A percentile compares a stretch with the other conserved stretches of the same genome.
phyloP scores from a whole-genome alignment of 495 filamentous ascomycete species.

The Penicillium odoratum region DNA sequence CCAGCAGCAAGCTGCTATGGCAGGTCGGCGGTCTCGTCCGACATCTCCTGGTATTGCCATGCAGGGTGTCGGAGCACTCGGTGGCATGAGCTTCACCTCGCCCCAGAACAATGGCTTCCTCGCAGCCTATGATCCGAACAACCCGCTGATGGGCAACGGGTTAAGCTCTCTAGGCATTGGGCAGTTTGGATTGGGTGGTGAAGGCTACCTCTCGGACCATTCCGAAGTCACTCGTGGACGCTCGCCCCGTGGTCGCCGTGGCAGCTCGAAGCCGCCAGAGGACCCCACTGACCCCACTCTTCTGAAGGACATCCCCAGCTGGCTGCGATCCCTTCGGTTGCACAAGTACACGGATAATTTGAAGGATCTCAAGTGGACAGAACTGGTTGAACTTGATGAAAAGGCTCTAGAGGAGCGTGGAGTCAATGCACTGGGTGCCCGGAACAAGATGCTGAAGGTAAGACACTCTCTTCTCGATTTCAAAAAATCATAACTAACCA shows the following conservation, averaged over 20 bases:
- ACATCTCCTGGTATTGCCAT: conserved; percentile 88
- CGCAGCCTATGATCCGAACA: conserved; percentile 77
- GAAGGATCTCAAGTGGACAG: conserved; percentile 96
- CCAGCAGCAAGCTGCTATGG: conserved; percentile 76
- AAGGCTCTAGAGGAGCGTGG: conserved; percentile 90
- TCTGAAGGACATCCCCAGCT: conserved; percentile 92
- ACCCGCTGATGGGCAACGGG: conserved; percentile 72
- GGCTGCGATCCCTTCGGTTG: conserved; percentile 90
- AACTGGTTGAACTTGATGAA: conserved; percentile 88
- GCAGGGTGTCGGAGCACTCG: conserved; percentile 61
- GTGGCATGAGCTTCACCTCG: conserved; percentile 74
- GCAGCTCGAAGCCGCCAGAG: conserved; percentile 96
- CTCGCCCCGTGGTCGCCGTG: conserved; percentile 87
- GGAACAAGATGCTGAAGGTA: conserved; percentile 98
- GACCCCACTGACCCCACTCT: conserved; percentile 91
- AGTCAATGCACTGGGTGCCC: conserved; percentile 90
- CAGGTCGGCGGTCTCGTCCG: conserved; percentile 83
- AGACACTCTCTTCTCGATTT: conserved; percentile 17
- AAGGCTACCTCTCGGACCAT: conserved; percentile 94
- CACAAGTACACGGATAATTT: conserved; percentile 99
- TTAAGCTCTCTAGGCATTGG: conserved; percentile 70
- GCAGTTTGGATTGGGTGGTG: conserved; percentile 71
- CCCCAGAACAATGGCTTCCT: conserved; percentile 96
- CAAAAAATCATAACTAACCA: conserved; percentile 2
- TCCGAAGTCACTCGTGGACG: conserved; percentile 86